These are phyloP conservation scores for Gentiana straminea DNA, from an alignment of 257 asterid species.

Conservation along the genomic window DNA sequence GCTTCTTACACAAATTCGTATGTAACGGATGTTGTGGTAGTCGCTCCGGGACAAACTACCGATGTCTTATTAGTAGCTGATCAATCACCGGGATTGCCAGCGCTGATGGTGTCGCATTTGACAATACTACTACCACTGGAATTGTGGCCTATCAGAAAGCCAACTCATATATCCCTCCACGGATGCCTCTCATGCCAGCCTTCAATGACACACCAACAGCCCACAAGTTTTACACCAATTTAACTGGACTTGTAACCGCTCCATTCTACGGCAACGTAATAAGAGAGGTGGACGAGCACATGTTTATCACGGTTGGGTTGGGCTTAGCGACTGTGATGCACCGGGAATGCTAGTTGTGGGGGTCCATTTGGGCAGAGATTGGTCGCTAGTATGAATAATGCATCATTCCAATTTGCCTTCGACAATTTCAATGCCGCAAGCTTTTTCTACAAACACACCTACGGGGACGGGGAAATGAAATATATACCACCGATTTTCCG, in stretches of 20 bases:
- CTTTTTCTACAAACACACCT: conserved; percentile 26
- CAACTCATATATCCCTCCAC: conserved; percentile 20
- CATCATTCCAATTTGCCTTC: conserved; percentile 48
- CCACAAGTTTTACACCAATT: conserved; percentile 22
- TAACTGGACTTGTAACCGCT: conserved; percentile 34
- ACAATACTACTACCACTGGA: conserved; percentile 51
- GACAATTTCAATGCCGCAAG: conserved; percentile 28
- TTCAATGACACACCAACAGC: conserved; percentile 34
- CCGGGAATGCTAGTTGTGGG: conserved; percentile 26
- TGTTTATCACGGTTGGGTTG: conserved; percentile 48
- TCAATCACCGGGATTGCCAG: conserved; percentile 23
- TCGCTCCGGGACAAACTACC: conserved; percentile 60
- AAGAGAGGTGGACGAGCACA: conserved; percentile 32
- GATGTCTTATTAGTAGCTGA: conserved; percentile 40
- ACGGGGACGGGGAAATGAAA: neutral
- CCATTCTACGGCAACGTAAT: conserved; percentile 41
- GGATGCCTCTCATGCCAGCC: conserved; percentile 30
- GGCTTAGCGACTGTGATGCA: conserved; percentile 11
- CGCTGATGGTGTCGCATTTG: conserved; percentile 40
- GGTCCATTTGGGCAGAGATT: conserved; percentile 36
- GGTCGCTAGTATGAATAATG: conserved; percentile 47
- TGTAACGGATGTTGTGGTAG: conserved; percentile 28
- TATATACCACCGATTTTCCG: conserved; percentile 42
- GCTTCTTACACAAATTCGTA: conserved; percentile 54
- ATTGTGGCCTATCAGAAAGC: conserved; percentile 36